Base-by-base conservation (phyloP, 1,284 basidiomycete species). In the Heimioporus retisporus region DNA sequence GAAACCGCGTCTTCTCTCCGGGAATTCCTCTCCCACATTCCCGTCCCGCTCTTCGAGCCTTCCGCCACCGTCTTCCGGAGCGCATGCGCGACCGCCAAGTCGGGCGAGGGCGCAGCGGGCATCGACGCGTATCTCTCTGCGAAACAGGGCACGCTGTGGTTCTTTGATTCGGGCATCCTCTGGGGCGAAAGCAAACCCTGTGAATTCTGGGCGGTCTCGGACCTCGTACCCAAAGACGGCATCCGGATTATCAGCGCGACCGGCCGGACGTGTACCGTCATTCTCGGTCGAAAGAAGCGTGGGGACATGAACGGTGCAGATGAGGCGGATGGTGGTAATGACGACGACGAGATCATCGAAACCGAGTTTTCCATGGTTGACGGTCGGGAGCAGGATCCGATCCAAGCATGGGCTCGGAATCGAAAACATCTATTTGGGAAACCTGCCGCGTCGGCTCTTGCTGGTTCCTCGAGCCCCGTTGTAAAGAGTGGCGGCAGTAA, bases 121-220 rank as follows among this genome's bases (percentile, higher is more conserved):
- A 80, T 92, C 23, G 87, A 90, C 65, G 91, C 90, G 6, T 90
- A 92, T 75, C 86, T 88, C 44, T 85, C 85, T 35, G 92, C 92
- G 2, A 93, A 93, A 73, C 76, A 84, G 4, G 92, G 91, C 2
- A 90, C 84, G 55, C 79, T 94, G 43, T 93, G 91, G 90, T 93
- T 93, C 81, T 81, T 91, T 60, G 78, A 83, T 43, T 79, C 82
- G 42, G 93, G 92, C 18, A 83, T 94, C 13, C 81, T 94, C 11
- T 92, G 90, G 87, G 91, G 92, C 54, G 89, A 90, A 73, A 85
- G 85, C 71, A 90, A 90, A 70, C 91, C 92, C 4, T 91, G 90
- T 74, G 90, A 91, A 72, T 93, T 92, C 74, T 93, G 91, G 88
- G 79, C 89, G 7, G 79, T 92, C n/a, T 81, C 84, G 56, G 87